Evolutionary conservation across 2,329 filamentous ascomycete genomes (phyloP).

Genomic region (Whalleya microplaca): DNA sequence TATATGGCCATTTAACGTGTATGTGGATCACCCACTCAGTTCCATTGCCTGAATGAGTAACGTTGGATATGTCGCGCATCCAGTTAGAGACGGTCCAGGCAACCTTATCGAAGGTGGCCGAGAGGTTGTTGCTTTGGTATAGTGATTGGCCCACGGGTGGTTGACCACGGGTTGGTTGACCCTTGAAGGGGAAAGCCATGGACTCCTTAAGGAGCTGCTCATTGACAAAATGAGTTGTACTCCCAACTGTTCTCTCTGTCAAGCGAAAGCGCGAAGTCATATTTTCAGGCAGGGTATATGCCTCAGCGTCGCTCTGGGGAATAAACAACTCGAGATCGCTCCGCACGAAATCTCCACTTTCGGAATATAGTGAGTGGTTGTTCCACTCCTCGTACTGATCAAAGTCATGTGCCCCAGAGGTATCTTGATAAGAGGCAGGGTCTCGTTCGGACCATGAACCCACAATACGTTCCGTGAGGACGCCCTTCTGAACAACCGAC

Average conservation of each 20-base stretch:
- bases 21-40: slow-evolving; percentile 25
- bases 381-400: slow-evolving; percentile 18
- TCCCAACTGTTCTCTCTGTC: slow-evolving; percentile 18
- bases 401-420: background rate
- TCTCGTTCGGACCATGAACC: slow-evolving; percentile 17
- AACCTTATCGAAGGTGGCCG: slow-evolving; percentile 18
- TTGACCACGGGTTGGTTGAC: no score
- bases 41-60: slow-evolving; percentile 3
- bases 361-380: slow-evolving; percentile 12
- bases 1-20: slow-evolving; percentile 27
- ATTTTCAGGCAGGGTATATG: slow-evolving; percentile 5
- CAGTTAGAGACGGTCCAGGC: slow-evolving; percentile 19
- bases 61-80: slow-evolving; percentile 19
- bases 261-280: slow-evolving; percentile 7
- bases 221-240: slow-evolving; percentile 16
- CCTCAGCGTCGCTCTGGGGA: background rate
- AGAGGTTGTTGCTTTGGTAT: slow-evolving; percentile 17
- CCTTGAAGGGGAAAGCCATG: slow-evolving; percentile 10
- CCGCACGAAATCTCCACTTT: slow-evolving; percentile 1
- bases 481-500: slow-evolving; percentile 15
- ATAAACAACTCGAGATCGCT: slow-evolving; percentile 17
- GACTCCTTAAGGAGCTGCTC: slow-evolving; percentile 6
- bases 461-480: slow-evolving; percentile 10
- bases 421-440: slow-evolving; percentile 7
- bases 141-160: slow-evolving; percentile 10